Conservation (phyloP, 2,329 filamentous ascomycete genomes). For the Calonectria hongkongensis region DNA sequence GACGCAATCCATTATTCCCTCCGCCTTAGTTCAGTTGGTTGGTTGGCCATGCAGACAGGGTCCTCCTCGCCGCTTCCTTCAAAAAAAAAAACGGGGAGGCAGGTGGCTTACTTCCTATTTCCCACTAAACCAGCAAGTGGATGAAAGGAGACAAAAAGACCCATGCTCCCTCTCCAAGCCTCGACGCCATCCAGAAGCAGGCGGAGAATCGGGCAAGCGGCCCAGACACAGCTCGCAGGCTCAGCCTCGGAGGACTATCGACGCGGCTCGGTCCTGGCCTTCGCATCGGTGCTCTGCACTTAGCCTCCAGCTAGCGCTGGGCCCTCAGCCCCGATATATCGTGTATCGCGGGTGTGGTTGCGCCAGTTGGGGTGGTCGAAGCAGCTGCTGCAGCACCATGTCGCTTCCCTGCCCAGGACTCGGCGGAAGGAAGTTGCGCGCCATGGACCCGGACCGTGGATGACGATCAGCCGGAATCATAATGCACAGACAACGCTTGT, state of each 20-base stretch:
- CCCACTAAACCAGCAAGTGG: background rate
- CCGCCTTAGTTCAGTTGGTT: background rate
- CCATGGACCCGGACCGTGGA: constrained; percentile 52
- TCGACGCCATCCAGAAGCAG: constrained; percentile 17
- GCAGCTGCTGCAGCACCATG: constrained; percentile 35
- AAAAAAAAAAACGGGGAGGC: background rate
- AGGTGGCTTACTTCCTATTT: background rate
- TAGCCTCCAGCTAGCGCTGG: constrained; percentile 23
- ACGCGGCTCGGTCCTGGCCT: constrained; percentile 13
- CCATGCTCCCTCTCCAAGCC: constrained; percentile 10
- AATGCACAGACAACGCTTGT: constrained; percentile 33
- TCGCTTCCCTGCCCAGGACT: constrained; percentile 37
- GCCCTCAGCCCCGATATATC: constrained; percentile 7
- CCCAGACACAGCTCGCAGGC: constrained; percentile 1
- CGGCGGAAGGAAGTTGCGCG: constrained; percentile 38
- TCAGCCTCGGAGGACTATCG: constrained; percentile 17
- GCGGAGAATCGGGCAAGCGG: constrained; percentile 30
- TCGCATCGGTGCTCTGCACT: constrained; percentile 5
- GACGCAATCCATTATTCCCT: constrained; percentile 12
- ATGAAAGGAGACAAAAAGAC: background rate
- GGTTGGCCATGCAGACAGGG: background rate
- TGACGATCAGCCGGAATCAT: constrained; percentile 41
- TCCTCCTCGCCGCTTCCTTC: background rate
- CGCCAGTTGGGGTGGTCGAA: constrained; percentile 12
- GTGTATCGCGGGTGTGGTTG: constrained; percentile 18